Evolutionary conservation across 768 basidiomycete genomes (phyloP), one percentile per base, ranked within the genome.

Genomic region (Trametes sanguinea): DNA sequence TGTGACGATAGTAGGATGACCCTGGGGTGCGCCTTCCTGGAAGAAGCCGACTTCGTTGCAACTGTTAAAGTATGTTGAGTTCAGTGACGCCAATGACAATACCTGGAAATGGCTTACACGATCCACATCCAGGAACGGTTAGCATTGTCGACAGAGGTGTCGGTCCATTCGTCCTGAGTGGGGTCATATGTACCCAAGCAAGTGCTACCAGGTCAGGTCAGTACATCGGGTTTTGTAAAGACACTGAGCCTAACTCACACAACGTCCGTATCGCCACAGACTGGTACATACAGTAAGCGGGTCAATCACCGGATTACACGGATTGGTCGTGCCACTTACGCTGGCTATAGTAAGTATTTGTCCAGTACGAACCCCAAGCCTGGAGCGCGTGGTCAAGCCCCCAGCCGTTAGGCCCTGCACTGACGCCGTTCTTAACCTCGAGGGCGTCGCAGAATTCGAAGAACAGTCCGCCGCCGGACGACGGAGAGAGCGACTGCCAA

Each of bases 41-140:
- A 69, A 76, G 59, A 63, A 88, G 35, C 89, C 89, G 1, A 90
- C 79, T 74, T 90, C 81, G 66, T 87, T 89, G 68, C 89, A 90
- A 4, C 86, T 88, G 45, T 30, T 60, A n/a, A 58, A 35, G n/a
- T 30, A 14, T 11, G 27, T 17, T 14, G 2, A 35, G 29, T 44
- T 27, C 4, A 51, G 32, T 17, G 33, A 32, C 22, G 52, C 40
- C 10, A 42, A 5, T 13, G 30, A 27, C 9, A 22, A 54, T 14
- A 5, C 13, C 10, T 35, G 30, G 4, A 8, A 22, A 10, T 10
- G 62, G 6, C 74, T 17, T 60, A 77, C 86, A 86, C 82, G 68
- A 88, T 83, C 89, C 89, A 90, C 59, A 76, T 73, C 88, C 89
- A 92, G 3, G 89, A 88, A 27, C 89, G 81, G 4, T 62, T 64